Evolutionary conservation across 139 green algal genomes (phyloP).

Genomic region (Chlamydomonas schloesseri): DNA sequence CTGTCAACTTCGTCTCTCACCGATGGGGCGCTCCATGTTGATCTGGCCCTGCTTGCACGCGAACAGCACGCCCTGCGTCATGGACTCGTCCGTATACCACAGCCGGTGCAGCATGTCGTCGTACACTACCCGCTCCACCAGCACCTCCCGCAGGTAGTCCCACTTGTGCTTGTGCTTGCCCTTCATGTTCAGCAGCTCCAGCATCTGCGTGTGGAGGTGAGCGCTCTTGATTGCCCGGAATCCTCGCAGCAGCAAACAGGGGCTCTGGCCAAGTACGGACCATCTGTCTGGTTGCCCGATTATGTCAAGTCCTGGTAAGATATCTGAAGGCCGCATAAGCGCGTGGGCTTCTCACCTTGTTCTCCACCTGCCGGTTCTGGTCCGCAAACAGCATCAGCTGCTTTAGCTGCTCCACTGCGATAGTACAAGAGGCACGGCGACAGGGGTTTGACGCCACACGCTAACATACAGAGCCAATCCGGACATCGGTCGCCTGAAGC

Average conservation of each 20-base stretch:
- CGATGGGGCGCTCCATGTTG: conserved; percentile 57
- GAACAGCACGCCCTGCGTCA: conserved; percentile 50
- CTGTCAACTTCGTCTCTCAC: no score
- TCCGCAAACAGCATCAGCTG: conserved; percentile 68
- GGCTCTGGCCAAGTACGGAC: no score
- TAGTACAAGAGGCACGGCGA: neutral
- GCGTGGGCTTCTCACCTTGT: conserved; percentile 67
- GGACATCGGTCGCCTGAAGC: no score
- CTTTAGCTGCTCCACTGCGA: conserved; percentile 64
- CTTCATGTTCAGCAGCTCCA: conserved; percentile 75
- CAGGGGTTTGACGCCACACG: no score
- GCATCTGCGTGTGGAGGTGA: conserved; percentile 55
- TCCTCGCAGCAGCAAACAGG: neutral
- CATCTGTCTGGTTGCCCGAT: no score
- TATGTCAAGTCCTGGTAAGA: no score
- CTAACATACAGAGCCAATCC: no score
- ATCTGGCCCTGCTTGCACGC: conserved; percentile 60
- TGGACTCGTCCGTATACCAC: conserved; percentile 46
- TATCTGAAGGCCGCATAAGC: no score
- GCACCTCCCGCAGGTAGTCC: conserved; percentile 66
- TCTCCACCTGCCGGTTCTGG: conserved; percentile 63
- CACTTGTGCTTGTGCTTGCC: conserved; percentile 73
- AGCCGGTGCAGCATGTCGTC: conserved; percentile 61
- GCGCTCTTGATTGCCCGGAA: no score
- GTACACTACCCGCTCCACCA: conserved; percentile 67